A percentile compares a stretch with the other conserved stretches of the same genome.
These are phyloP conservation scores for Xylaria sp. DNA, from an alignment of 2,329 filamentous ascomycete genomes.

Conservation along the genomic window DNA sequence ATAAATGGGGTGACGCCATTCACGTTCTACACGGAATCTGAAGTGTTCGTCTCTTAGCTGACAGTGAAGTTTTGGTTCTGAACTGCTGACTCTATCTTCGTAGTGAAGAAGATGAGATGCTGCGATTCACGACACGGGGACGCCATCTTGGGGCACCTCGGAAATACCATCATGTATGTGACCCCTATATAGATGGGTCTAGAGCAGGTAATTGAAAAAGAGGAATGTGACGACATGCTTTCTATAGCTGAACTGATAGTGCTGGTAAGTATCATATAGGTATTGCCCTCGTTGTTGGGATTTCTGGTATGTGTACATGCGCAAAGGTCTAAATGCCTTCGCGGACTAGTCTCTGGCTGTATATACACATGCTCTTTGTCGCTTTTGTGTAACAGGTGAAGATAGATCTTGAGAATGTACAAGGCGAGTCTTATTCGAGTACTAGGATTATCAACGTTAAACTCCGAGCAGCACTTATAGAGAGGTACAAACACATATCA, in stretches of 20 bases:
- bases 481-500: not conserved
- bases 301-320: too few relatives aligned
- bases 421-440: not conserved
- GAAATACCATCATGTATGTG: not conserved
- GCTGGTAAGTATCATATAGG: not conserved
- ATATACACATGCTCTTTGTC: not conserved
- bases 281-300: not conserved
- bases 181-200: not conserved
- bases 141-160: too few relatives aligned
- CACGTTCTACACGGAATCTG: slow-evolving; percentile 34
- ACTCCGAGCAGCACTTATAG: not conserved
- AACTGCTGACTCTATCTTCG: not conserved
- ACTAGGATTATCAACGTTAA: not conserved
- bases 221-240: not conserved
- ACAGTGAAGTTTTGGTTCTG: not conserved
- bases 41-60: slow-evolving; percentile 1
- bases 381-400: not conserved
- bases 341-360: too few relatives aligned
- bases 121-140: not conserved
- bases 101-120: not conserved
- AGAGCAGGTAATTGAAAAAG: not conserved
- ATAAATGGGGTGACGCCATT: slow-evolving; percentile 31
- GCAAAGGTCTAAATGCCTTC: too few relatives aligned
- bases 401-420: not conserved
- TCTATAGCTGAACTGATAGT: not conserved